These are phyloP conservation scores for Cordia subcordata DNA, from an alignment of 257 asterid species.

Conservation along the genomic window DNA sequence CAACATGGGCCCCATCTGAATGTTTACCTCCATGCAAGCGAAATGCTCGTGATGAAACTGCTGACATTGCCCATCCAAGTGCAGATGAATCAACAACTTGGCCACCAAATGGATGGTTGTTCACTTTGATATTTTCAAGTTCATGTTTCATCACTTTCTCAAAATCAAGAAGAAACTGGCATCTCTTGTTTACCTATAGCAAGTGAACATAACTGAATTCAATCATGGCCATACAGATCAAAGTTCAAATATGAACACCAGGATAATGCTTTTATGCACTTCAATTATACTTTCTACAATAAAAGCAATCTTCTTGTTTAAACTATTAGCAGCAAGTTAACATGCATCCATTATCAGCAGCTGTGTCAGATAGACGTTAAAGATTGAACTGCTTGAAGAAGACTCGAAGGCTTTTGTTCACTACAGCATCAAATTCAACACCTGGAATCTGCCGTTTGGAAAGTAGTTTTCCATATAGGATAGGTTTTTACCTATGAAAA, in stretches of 20 bases:
- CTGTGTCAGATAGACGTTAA: background rate
- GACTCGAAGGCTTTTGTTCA: background rate
- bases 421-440: background rate
- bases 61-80: slow-evolving; percentile 98
- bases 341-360: background rate
- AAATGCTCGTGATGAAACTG: slow-evolving; percentile 96
- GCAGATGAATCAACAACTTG: slow-evolving; percentile 81
- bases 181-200: slow-evolving; percentile 83
- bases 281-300: too few species aligned
- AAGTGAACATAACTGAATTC: slow-evolving; percentile 6
- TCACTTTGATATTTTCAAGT: slow-evolving; percentile 44
- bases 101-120: slow-evolving; percentile 76
- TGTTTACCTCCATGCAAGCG: slow-evolving; percentile 61
- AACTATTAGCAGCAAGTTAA: background rate
- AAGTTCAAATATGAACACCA: background rate
- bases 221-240: background rate
- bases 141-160: slow-evolving; percentile 46
- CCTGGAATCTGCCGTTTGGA: background rate
- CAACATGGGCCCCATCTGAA: slow-evolving; percentile 53
- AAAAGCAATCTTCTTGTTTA: background rate
- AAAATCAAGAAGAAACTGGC: slow-evolving; percentile 88
- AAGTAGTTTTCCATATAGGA: background rate
- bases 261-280: too few species aligned
- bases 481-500: background rate
- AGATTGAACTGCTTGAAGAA: background rate